Evolutionary conservation across 352 stramenopile species (phyloP).

Genomic region (Phytophthora agathidicida): DNA sequence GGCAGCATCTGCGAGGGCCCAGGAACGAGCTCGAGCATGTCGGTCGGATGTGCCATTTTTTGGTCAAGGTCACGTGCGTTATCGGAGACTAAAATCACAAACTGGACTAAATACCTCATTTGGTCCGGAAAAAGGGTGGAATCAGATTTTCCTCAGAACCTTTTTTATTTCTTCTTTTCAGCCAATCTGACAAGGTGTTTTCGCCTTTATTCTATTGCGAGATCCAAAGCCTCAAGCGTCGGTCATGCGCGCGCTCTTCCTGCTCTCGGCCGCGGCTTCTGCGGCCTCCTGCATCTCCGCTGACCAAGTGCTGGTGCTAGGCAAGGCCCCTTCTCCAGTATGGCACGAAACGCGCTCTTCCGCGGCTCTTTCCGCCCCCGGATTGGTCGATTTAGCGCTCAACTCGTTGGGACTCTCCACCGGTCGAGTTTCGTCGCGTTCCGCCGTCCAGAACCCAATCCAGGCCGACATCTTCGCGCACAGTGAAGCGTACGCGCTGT

Average conservation of each 20-base stretch:
- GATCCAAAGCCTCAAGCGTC: slow-evolving; percentile 30
- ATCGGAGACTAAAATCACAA: neutral
- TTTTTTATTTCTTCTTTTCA: slow-evolving; percentile 1
- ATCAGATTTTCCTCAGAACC: slow-evolving; percentile 26
- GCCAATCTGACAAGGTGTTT: slow-evolving; percentile 8
- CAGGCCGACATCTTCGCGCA: slow-evolving; percentile 53
- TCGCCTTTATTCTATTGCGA: slow-evolving; percentile 19
- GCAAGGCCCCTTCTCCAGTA: slow-evolving; percentile 18
- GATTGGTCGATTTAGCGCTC: slow-evolving; percentile 48
- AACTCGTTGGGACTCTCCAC: slow-evolving; percentile 40
- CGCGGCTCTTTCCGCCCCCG: slow-evolving; percentile 32
- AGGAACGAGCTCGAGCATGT: slow-evolving; percentile 43
- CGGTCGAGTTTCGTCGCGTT: slow-evolving; percentile 24
- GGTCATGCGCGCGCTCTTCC: slow-evolving; percentile 16
- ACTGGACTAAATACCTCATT: slow-evolving; percentile 16
- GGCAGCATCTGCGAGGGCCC: slow-evolving; percentile 47
- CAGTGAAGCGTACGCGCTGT: slow-evolving; percentile 36
- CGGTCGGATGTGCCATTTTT: slow-evolving; percentile 12
- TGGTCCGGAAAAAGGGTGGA: too few relatives aligned
- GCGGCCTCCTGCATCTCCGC: slow-evolving; percentile 11
- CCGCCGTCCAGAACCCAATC: slow-evolving; percentile 31
- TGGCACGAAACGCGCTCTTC: slow-evolving; percentile 26
- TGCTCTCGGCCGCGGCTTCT: slow-evolving; percentile 21
- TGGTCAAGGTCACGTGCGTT: slow-evolving; percentile 1
- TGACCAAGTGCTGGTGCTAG: slow-evolving; percentile 38